phyloP scores from a whole-genome alignment of 2,329 filamentous ascomycete species.

The Orbilia ellipsospora region DNA sequence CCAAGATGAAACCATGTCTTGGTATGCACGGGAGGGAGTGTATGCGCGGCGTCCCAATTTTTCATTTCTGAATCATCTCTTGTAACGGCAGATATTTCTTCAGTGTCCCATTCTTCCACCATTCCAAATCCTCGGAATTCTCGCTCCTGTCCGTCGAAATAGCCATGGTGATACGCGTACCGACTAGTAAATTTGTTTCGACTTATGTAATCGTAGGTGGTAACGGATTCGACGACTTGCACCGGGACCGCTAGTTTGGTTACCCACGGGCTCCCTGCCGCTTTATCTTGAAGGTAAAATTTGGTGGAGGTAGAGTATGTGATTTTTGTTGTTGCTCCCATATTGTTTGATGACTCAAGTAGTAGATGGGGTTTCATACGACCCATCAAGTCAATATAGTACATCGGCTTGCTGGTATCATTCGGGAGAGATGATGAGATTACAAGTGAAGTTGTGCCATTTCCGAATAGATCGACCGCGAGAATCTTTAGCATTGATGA shows the following conservation, averaged over 20 bases:
- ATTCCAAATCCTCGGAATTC: conserved; percentile 55
- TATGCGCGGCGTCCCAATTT: too few relatives aligned
- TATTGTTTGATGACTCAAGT: conserved; percentile 8
- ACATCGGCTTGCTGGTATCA: background rate
- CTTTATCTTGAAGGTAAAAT: conserved; percentile 40
- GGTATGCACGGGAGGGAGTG: conserved; percentile 8
- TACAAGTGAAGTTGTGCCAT: conserved; percentile 31
- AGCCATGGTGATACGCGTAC: conserved; percentile 56
- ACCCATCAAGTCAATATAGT: conserved; percentile 27
- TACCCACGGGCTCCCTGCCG: conserved; percentile 18
- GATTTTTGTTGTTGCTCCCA: conserved; percentile 22
- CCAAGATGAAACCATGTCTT: conserved; percentile 48
- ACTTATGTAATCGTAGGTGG: conserved; percentile 10
- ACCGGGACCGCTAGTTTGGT: conserved; percentile 44
- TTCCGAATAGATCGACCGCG: conserved; percentile 36
- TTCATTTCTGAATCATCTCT: background rate
- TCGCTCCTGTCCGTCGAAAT: conserved; percentile 42
- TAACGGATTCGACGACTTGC: conserved; percentile 8
- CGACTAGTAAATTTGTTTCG: background rate
- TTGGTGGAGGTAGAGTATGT: conserved; percentile 42
- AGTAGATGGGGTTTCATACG: conserved; percentile 30
- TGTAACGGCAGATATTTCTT: conserved; percentile 4
- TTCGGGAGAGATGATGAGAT: background rate
- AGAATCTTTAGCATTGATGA: conserved; percentile 15
- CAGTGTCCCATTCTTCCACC: conserved; percentile 50